Evolutionary conservation across 345 rosid species (phyloP).

Genomic region (Boechera stricta): DNA sequence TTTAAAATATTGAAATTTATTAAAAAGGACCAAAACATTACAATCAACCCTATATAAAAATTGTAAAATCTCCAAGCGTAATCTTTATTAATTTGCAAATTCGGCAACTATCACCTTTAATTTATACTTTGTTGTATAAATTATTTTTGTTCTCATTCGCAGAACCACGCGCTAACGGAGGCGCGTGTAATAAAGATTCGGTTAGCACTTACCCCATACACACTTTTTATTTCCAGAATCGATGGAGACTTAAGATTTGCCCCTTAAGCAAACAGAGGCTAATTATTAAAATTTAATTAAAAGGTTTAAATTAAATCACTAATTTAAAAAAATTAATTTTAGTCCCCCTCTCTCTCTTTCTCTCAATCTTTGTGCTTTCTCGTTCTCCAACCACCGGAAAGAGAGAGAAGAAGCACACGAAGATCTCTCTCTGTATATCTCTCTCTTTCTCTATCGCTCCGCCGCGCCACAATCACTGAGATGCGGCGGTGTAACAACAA

Average conservation of each 20-base stretch:
- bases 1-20: too few species aligned
- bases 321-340: not conserved
- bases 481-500: slow-evolving; percentile 35
- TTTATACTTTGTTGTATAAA: not conserved
- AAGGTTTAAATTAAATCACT: not conserved
- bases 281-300: too few species aligned
- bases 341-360: not conserved
- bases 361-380: slow-evolving; percentile 41
- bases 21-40: not conserved
- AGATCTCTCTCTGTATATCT: slow-evolving; percentile 18
- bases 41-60: not conserved
- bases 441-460: slow-evolving; percentile 16
- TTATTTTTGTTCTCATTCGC: not conserved
- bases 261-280: slow-evolving; percentile 24
- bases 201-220: slow-evolving; percentile 19
- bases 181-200: slow-evolving; percentile 40
- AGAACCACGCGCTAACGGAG: slow-evolving; percentile 24
- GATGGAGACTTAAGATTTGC: not conserved
- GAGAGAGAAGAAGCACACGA: slow-evolving; percentile 41
- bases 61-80: too few species aligned
- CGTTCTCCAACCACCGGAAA: slow-evolving; percentile 49
- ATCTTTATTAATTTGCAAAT: slow-evolving; percentile 21
- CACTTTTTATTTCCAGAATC: slow-evolving; percentile 21
- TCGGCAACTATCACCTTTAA: slow-evolving; percentile 5
- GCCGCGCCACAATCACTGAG: slow-evolving; percentile 30